Base-by-base conservation (phyloP, 2,329 filamentous ascomycete species). In the Microthyrium microscopicum region DNA sequence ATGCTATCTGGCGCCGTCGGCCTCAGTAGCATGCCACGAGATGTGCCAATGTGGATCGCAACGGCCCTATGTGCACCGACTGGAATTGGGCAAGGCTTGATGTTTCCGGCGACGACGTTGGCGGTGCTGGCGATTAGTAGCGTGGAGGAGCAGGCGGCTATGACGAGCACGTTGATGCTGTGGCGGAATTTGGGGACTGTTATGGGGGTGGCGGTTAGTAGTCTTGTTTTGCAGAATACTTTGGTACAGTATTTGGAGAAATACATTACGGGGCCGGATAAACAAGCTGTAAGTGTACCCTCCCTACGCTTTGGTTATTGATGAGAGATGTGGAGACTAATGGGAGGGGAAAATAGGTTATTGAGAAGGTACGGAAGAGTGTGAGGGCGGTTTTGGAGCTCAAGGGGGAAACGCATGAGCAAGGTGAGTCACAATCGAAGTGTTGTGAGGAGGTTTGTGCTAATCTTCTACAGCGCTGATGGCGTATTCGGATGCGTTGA, bases 131-230 rank as follows among this genome's bases (percentile, higher is more conserved):
- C 57, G 2, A 52, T 55, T 9, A 60, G 55, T 31, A 48, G 49
- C 4, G 52, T 58, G 38, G 53, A 53, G 20, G 59, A 62, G 8
- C 58, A 61, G 39, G 58, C 58, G 1, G 57, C 61, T 15, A 56
- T 60, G 44, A 79, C 77, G 2, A 72, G 67, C 34, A 82, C 78
- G 0, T 57, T 85, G 39, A 66, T 77, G 13, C 56, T 85, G 13
- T 83, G 76, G 70, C 66, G 79, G 35, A 72, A 69, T 37, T 53
- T 85, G 4, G 80, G 79, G 5, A 68, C 66, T 36, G 77, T 85
- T 1, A 62, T 84, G 46, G 80, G 79, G n/a, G 68, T 85, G 28
- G 72, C 78, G 1, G 58, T 66, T 33, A 78, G 72, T 42, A 79
- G 74, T 47, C 62, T 83, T 37, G 68, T 83, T 5, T 58, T 85